phyloP scores from a whole-genome alignment of 768 basidiomycete species.

The Calvatia gigantea region DNA sequence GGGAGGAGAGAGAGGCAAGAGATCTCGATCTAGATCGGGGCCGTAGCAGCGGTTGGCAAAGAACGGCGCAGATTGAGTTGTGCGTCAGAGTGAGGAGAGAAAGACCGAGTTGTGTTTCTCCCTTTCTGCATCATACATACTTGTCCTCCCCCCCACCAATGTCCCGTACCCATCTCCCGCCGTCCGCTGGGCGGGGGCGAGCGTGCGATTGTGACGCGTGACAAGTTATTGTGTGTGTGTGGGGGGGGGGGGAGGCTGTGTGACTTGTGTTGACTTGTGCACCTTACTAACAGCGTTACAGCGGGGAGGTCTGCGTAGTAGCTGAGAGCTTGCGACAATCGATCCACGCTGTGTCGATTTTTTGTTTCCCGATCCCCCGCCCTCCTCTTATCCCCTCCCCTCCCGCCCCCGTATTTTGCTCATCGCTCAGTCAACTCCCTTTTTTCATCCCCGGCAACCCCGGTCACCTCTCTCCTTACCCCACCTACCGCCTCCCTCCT shows the following conservation, averaged over 20 bases:
- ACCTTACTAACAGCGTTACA: slow-evolving; percentile 15
- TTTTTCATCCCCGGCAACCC: slow-evolving; percentile 8
- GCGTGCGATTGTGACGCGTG: slow-evolving; percentile 14
- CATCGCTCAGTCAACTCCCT: slow-evolving; percentile 10
- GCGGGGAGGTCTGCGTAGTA: slow-evolving; percentile 13
- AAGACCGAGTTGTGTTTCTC: neutral
- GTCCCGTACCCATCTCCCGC: slow-evolving; percentile 1
- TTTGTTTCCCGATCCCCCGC: slow-evolving; percentile 14
- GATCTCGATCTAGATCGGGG: slow-evolving; percentile 14
- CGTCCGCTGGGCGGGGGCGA: slow-evolving; percentile 11
- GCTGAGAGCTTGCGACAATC: slow-evolving; percentile 15
- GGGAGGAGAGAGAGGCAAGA: slow-evolving; percentile 1
- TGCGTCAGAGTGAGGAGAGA: slow-evolving; percentile 10
- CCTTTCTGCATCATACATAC: neutral
- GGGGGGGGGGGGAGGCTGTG: neutral
- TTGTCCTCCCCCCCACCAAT: neutral
- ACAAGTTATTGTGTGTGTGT: no score
- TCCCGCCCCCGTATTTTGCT: neutral
- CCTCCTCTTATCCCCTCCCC: slow-evolving; percentile 12
- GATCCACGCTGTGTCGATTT: slow-evolving; percentile 13
- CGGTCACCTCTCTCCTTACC: neutral
- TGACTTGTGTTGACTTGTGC: slow-evolving; percentile 11
- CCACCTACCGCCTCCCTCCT: neutral
- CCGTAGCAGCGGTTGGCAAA: slow-evolving; percentile 14
- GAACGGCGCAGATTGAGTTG: slow-evolving; percentile 9